phyloP scores from a whole-genome alignment of 768 basidiomycete genomes.

The Guyanaporus albipodus region DNA sequence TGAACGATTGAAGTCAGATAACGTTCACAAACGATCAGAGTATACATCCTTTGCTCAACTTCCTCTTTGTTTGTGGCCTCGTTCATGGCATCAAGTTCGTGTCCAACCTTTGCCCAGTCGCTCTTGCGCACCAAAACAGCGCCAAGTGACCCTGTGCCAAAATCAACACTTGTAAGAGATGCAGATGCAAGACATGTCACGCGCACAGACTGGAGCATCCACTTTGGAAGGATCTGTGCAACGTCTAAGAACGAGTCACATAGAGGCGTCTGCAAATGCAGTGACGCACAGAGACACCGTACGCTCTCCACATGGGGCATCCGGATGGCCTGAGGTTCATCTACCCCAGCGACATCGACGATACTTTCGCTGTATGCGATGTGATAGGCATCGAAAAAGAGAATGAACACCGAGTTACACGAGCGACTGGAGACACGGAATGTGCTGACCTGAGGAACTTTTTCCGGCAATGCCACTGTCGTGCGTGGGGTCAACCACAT shows the following conservation, averaged over 20 bases:
- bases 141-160: conserved; percentile 19
- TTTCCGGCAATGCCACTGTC: conserved; percentile 22
- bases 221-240: not conserved
- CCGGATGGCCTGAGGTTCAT: too few relatives aligned
- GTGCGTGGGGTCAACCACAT: too few relatives aligned
- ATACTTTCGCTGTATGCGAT: not conserved
- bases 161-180: not conserved
- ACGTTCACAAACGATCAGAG: conserved; percentile 2
- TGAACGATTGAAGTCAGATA: not conserved
- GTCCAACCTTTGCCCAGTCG: too few relatives aligned
- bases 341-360: too few relatives aligned
- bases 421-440: not conserved
- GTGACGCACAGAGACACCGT: conserved; percentile 20
- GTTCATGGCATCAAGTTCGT: too few relatives aligned
- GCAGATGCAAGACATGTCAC: too few relatives aligned
- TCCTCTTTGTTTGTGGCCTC: not conserved
- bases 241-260: not conserved
- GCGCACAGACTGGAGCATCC: conserved; percentile 8
- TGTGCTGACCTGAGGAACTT: conserved; percentile 15
- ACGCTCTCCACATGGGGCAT: conserved; percentile 22
- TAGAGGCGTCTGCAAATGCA: not conserved
- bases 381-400: not conserved
- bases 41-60: not conserved
- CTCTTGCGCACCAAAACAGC: conserved; percentile 15
- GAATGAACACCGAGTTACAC: not conserved